Evolutionary conservation across 2,329 filamentous ascomycete genomes (phyloP).

Genomic region (Fusarium sp.): DNA sequence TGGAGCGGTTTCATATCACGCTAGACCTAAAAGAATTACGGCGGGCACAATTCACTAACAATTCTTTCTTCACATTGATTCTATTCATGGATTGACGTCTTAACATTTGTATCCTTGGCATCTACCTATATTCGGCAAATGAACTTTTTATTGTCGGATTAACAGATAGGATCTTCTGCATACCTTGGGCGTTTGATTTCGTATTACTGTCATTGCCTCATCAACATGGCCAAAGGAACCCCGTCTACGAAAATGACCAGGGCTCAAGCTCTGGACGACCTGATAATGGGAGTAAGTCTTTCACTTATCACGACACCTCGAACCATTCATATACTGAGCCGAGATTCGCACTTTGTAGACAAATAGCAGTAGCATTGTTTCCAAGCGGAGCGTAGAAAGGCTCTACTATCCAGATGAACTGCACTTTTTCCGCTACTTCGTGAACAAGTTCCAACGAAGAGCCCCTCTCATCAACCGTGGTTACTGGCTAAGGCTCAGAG

Average conservation of each 20-base stretch:
- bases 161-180: not conserved
- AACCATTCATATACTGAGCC: not conserved
- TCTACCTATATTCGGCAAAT: not conserved
- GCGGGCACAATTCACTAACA: constrained; percentile 31
- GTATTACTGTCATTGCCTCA: not conserved
- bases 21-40: constrained; percentile 16
- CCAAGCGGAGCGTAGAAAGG: constrained; percentile 91
- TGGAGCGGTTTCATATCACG: not conserved
- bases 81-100: not conserved
- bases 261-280: constrained; percentile 55
- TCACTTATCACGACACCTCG: not conserved
- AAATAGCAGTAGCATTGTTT: constrained; percentile 91
- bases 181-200: not conserved
- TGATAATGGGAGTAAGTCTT: constrained; percentile 64
- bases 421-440: constrained; percentile 89
- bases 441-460: constrained; percentile 81
- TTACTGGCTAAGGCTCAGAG: constrained; percentile 86
- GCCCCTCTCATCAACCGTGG: constrained; percentile 91
- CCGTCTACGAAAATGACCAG: constrained; percentile 29
- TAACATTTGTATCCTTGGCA: not conserved
- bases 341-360: constrained; percentile 61
- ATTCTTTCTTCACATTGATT: constrained; percentile 13
- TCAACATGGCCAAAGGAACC: constrained; percentile 29
- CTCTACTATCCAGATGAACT: constrained; percentile 81
- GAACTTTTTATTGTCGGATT: not conserved